Percentiles rank a stretch among this genome's conserved stretches.
phyloP scores from a whole-genome alignment of 2,329 filamentous ascomycete genomes.

The Alternaria infectoria region DNA sequence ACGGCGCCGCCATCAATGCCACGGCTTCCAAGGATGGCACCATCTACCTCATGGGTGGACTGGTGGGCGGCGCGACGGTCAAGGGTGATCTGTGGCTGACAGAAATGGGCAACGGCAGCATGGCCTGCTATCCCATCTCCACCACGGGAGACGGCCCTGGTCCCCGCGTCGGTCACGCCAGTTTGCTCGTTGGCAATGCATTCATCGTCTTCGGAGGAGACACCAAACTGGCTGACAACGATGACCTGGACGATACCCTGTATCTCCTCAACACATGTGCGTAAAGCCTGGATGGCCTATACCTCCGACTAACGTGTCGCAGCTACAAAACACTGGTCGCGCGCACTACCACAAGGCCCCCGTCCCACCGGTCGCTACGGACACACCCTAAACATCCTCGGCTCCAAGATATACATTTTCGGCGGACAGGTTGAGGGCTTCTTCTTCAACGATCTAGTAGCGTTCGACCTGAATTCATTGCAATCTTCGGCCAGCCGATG shows the following conservation, averaged over 20 bases:
- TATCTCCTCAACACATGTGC: conserved; percentile 97
- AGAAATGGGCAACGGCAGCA: conserved; percentile 79
- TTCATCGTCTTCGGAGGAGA: conserved; percentile 99
- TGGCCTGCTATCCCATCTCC: conserved; percentile 89
- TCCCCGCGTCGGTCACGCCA: conserved; percentile 91
- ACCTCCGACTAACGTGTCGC: conserved; percentile 33
- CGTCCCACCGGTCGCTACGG: conserved; percentile 91
- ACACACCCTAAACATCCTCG: conserved; percentile 93
- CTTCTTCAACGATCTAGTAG: conserved; percentile 96
- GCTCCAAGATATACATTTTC: conserved; percentile 97
- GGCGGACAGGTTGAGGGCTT: conserved; percentile 96
- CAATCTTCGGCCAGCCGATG: conserved; percentile 91
- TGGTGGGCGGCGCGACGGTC: conserved; percentile 93
- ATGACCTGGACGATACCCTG: conserved; percentile 90
- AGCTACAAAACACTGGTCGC: conserved; percentile 98
- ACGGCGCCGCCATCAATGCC: conserved; percentile 94
- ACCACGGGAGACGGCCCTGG: conserved; percentile 94
- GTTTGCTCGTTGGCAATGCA: conserved; percentile 93
- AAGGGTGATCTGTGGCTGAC: conserved; percentile 99
- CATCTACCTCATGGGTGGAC: conserved; percentile 95
- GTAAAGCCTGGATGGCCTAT: conserved; percentile 43
- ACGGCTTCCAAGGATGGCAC: conserved; percentile 94
- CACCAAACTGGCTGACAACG: conserved; percentile 93
- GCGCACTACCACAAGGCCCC: conserved; percentile 84
- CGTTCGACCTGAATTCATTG: conserved; percentile 93